phyloP scores from a whole-genome alignment of 192 early-diverging fungal species.

The Backusella psychrophila region DNA sequence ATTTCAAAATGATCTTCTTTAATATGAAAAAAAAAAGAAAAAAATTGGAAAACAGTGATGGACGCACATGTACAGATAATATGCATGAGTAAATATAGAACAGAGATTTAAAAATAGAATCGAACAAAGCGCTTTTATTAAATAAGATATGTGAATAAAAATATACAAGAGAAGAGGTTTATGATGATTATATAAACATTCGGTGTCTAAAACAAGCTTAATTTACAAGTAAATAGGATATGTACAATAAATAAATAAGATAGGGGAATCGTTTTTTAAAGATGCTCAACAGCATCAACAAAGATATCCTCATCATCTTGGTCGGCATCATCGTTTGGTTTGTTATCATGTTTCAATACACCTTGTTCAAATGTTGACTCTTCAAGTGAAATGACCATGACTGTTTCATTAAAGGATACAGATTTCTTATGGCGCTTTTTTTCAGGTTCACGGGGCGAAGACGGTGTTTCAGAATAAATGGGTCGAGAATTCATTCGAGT shows the following conservation, averaged over 20 bases:
- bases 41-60: background rate
- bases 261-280: background rate
- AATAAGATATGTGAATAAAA: background rate
- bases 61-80: background rate
- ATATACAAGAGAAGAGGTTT: background rate
- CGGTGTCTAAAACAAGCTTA: background rate
- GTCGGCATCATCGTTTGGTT: background rate
- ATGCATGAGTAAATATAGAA: background rate
- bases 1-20: too few relatives aligned
- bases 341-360: background rate
- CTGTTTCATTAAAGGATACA: conserved; percentile 9
- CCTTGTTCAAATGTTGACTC: background rate
- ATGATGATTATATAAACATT: background rate
- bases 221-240: background rate
- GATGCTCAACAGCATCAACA: conserved; percentile 8
- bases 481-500: conserved; percentile 7
- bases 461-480: background rate
- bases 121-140: background rate
- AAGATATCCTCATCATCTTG: conserved; percentile 1
- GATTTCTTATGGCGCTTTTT: conserved; percentile 8
- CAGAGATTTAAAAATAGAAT: background rate
- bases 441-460: background rate
- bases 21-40: background rate
- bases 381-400: background rate
- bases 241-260: conserved; percentile 9